Evolutionary conservation across 371 early-diverging fungal genomes (phyloP), one percentile per base, ranked within the genome.

Genomic region (Mucor sp.): DNA sequence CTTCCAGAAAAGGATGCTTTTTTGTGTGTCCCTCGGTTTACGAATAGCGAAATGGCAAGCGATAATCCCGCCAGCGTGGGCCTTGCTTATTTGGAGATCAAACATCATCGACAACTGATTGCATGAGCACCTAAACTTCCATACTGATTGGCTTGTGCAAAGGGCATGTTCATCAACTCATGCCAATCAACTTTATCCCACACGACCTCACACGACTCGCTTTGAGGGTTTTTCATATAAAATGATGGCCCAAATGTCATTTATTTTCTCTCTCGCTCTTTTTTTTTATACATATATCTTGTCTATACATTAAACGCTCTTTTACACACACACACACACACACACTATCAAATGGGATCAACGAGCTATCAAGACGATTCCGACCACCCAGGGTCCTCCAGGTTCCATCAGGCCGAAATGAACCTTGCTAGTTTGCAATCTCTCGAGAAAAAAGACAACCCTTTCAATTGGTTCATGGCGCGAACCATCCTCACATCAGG

Each of bases 401-500:
- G 27, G 14, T 25, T 56, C 17, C 17, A 56, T 2, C 17, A 56
- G 7, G 58, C 58, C 12, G 35, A 58, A 32, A 5, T 17, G 17
- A 58, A 58, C n/a, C 35, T 58, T 4, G 58, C 30, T 11, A 61
- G 61, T 30, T 32, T 61, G 30, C 19, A 61, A 61, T 23, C 41
- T 5, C 21, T 61, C 14, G 61, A 61, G 11, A 44, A 47, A n/a
- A 30, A 58, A 61, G 43, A 61, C 17, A 61, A 61, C 6, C 68
- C 74, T 27, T 77, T 82, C 53, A 78, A 78, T 60, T 91, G 92
- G 92, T 92, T 91, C 82, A 93, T 93, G 68, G 67, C 93, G 35
- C 87, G 91, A 27, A 89, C 95, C 39, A 89, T 90, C 76, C 70
- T 94, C 55, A 92, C 93, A 23, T 87, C 94, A 6, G 95, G 95